Evolutionary conservation across 306 rosid species (phyloP), one percentile per base, ranked within the genome.

Genomic region (Hylodesmum podocarpum): DNA sequence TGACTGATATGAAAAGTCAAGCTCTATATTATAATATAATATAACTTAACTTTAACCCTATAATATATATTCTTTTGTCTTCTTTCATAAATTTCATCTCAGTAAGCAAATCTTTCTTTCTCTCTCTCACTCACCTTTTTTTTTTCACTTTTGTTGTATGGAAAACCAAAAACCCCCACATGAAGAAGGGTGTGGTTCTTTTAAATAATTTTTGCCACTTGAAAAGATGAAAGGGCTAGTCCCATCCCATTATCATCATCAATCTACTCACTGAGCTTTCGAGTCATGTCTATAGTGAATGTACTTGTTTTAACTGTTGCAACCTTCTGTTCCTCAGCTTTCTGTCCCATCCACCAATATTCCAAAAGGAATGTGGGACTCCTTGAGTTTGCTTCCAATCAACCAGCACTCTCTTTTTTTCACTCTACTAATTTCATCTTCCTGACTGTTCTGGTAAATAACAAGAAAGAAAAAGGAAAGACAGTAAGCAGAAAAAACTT

Each of bases 261-360:
- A 83, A 89, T 88, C 90, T 85, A 76, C 76, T 74, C 81, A 67
- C 83, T 82, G 84, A 86, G 88, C 86, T 88, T 80, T 88, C 81
- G 74, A 80, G 82, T 90, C 91, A 79, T 83, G 86, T 91, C 87
- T 82, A 58, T 80, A 86, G 82, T 82, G 83, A 83, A 73, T 77
- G 96, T 86, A 86, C 95, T 85, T 93, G 80, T 55, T 81, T 79
- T 44, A 31, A 91, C 97, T 94, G 90, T 91, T 33, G 84, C 72
- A 75, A 87, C 88, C 91, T 86, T 94, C 96, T 90, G 98, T 94
- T 91, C 93, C 89, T 81, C 88, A 91, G 86, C 98, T 90, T 91
- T 94, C 96, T 91, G 96, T 94, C 97, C 94, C 96, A 89, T 94
- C 98, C 89, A 85, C 90, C 84, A 84, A 88, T 83, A 89, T 87